Evolutionary conservation across 2,329 filamentous ascomycete genomes (phyloP).

Genomic region (Rhynchosporium agropyri): DNA sequence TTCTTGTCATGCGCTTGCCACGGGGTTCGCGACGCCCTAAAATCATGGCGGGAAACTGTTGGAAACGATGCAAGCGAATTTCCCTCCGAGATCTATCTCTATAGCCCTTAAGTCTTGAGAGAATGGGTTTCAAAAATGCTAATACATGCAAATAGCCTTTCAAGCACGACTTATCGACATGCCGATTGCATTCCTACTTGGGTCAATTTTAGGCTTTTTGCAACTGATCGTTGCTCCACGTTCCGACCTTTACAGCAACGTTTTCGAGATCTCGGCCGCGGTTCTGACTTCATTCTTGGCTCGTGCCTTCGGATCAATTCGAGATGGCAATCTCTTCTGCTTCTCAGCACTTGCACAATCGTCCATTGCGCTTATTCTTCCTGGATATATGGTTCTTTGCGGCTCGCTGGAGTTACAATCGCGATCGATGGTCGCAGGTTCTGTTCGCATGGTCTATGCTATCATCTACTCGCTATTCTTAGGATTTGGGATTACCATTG

Average conservation of each 20-base stretch:
- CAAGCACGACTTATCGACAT: conserved; percentile 71
- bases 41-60: background rate
- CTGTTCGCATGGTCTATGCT: conserved; percentile 60
- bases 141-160: conserved; percentile 54
- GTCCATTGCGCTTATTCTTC: conserved; percentile 66
- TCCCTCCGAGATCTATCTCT: too few relatives aligned
- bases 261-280: conserved; percentile 65
- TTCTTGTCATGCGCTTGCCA: background rate
- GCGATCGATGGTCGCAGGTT: conserved; percentile 56
- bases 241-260: conserved; percentile 68
- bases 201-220: conserved; percentile 68
- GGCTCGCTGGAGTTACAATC: conserved; percentile 59
- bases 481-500: conserved; percentile 59
- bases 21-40: background rate
- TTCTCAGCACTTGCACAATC: conserved; percentile 68
- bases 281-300: conserved; percentile 65
- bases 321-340: conserved; percentile 55
- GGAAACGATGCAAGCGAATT: too few relatives aligned
- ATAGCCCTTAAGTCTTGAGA: too few relatives aligned
- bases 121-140: conserved; percentile 4
- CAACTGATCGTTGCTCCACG: conserved; percentile 70
- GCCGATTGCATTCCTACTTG: conserved; percentile 70
- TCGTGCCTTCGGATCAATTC: conserved; percentile 64
- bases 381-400: conserved; percentile 64
- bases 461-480: conserved; percentile 61